Base-by-base conservation (phyloP, 805 yeast species). In the Candida stauntonica region DNA sequence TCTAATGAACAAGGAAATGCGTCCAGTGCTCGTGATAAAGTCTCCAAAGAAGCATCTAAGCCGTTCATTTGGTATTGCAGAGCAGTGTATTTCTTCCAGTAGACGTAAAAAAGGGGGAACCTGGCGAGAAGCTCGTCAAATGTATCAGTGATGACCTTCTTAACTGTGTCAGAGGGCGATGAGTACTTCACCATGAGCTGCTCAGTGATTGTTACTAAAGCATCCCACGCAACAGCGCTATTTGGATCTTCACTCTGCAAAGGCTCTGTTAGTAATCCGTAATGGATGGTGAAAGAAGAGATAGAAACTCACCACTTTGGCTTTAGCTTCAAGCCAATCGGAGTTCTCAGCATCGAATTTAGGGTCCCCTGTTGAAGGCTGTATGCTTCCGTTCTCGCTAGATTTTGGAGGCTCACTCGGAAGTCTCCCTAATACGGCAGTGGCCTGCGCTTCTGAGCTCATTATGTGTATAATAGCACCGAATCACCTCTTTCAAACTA, bases 81-180 rank as follows among this genome's bases (percentile, higher is more conserved):
- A 0, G 78, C 66, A 41, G 72, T 72, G 53, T 68, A 81, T 38
- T 69, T 67, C 52, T 75, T 77, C 93, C 93, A 84, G 50, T 75
- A 73, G 7, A 67, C 72, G n/a, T 68, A 63, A 15, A 78, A 60
- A 38, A 73, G 66, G 0, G 93, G 93, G 46, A 71, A 82, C 36
- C 72, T 60, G 0, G 59, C 42, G n/a, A 84, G 54, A 3, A 81
- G 52, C 19, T 61, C 62, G 15, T 61, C 60, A 37, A 72, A 67
- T 15, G 70, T 66, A 2, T 38, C 32, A n/a, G 52, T 53, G n/a
- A 63, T 52, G 14, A 55, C 42, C 4, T 35, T 27, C 42, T 62
- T 63, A 5, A 63, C 56, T 2, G 40, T 31, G 3, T 43, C 48
- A 36, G 65, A 57, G 1, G 67, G 67, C 5, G 54, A 48, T 13